Conservation (phyloP, 495 filamentous ascomycete species). For the Aspergillus sclerotiicarbonarius region DNA sequence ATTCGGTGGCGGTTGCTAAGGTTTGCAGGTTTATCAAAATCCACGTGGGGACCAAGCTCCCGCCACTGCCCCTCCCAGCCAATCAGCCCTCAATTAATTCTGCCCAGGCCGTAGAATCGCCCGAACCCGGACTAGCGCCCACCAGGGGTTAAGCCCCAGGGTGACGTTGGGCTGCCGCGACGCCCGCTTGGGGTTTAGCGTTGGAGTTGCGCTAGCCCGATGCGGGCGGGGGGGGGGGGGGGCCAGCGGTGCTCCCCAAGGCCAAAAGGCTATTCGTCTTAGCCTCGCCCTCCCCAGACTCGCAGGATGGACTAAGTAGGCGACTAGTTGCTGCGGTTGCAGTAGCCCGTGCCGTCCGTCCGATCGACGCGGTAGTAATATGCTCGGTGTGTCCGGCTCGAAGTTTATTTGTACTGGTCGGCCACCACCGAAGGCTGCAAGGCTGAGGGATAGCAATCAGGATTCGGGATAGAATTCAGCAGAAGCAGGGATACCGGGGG, state of each 20-base stretch:
- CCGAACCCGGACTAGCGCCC: background rate
- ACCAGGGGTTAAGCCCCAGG: background rate
- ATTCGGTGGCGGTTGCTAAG: background rate
- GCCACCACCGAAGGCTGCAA: too few species aligned
- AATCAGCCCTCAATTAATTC: background rate
- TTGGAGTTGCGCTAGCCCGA: background rate
- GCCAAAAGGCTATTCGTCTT: background rate
- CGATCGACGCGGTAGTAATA: background rate
- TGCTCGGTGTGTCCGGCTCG: background rate
- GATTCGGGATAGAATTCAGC: too few species aligned
- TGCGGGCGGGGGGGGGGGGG: too few species aligned
- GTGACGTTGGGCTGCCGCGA: background rate
- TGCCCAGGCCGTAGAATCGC: background rate
- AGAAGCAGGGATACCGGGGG: too few species aligned
- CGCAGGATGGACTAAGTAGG: background rate
- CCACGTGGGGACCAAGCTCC: slow-evolving; percentile 2
- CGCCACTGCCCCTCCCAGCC: background rate
- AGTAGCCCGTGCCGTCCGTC: background rate
- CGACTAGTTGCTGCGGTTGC: too few species aligned
- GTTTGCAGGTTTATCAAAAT: slow-evolving; percentile 9
- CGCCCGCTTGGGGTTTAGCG: background rate
- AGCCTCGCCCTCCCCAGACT: background rate
- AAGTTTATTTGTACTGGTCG: background rate
- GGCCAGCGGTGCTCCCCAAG: background rate
- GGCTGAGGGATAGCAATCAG: too few species aligned